Evolutionary conservation across 768 basidiomycete genomes (phyloP), one percentile per base, ranked within the genome.

Genomic region (Auriscalpium vulgare): DNA sequence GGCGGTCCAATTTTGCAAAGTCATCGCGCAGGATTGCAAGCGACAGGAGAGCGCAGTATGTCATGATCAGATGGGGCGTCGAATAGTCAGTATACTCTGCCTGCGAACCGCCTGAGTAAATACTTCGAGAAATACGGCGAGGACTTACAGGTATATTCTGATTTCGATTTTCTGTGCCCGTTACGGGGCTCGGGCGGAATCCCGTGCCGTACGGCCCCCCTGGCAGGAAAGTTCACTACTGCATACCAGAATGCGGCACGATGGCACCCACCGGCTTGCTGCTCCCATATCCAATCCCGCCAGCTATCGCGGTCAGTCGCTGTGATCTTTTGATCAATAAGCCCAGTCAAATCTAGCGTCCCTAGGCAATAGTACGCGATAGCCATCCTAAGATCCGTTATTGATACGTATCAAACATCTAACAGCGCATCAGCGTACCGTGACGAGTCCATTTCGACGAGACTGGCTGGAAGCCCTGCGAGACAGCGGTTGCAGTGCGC

Each of bases 361-460:
- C 92, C 87, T 17, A 98, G 72, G 62, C 88, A 92, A 68, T 98
- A 99, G 74, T 93, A 97, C 16, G 78, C 84, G 50, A 97, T 67
- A 4, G 90, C 91, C 65, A 95, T 74, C 65, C 95, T 97, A 61
- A 54, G 23, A 16, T 37, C 17, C 19, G 17, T 21, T 36, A 17
- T 57, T 35, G 50, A 10, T 8, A 53, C 35, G 40, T 1, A 16
- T 53, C 9, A 5, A 21, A 17, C 10, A 17, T 11, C 34, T 54
- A 35, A 48, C 0, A 19, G 3, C 21, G 43, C 29, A 1, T 29
- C 3, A 40, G 57, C 62, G 35, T 56, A 88, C 91, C 88, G 79
- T 53, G 85, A 86, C 36, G 82, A 74, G 71, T 95, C 93, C 45
- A 82, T 66, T 45, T 85, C 81, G 43, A 79, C 78, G 61, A 87